Evolutionary conservation across 345 rosid genomes (phyloP).

Genomic region (Barbarea vulgaris): DNA sequence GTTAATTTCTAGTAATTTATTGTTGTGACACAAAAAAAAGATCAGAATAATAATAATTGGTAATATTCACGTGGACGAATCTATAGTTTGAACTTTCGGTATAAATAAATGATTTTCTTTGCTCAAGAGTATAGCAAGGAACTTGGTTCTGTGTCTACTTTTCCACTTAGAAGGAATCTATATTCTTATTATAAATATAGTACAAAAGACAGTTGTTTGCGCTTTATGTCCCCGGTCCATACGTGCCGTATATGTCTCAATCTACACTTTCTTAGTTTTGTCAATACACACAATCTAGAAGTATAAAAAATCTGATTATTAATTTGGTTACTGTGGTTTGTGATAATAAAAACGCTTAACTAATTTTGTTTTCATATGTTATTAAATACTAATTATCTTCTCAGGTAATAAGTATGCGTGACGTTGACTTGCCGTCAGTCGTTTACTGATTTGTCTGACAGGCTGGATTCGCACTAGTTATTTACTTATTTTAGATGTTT

Average conservation of each 20-base stretch:
- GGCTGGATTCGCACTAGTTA: conserved; percentile 37
- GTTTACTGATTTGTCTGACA: conserved; percentile 30
- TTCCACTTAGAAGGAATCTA: conserved; percentile 30
- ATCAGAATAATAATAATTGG: conserved; percentile 2
- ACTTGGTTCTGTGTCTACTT: conserved; percentile 33
- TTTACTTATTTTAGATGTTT: conserved; percentile 25
- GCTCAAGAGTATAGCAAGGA: conserved; percentile 36
- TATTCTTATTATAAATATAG: conserved; percentile 17
- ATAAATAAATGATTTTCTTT: not conserved
- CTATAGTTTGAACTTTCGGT: conserved; percentile 22
- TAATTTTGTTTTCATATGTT: not conserved
- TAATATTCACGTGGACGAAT: conserved; percentile 40
- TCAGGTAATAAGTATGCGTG: conserved; percentile 17
- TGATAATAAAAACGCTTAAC: not conserved
- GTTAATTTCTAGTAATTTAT: conserved; percentile 24
- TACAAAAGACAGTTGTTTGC: conserved; percentile 35
- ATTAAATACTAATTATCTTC: not conserved
- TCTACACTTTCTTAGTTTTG: conserved; percentile 26
- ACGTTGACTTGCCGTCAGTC: conserved; percentile 25
- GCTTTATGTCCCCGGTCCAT: not conserved
- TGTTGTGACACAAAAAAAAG: not conserved
- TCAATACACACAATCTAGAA: conserved; percentile 11
- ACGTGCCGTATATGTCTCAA: conserved; percentile 15
- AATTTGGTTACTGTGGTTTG: not conserved
- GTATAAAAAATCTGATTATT: not conserved